Evolutionary conservation across 164 flowering plant genomes (phyloP).

Genomic region (Vitis vinifera): ASM3070453v1 NC_081816.1:7397001-7397500

Average conservation of each 20-base stretch:
- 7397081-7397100: background rate
- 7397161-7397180: conserved; percentile 46
- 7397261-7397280: conserved; percentile 57
- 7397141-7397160: conserved; percentile 60
- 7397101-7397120: background rate
- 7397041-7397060: background rate
- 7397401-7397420: conserved; percentile 36
- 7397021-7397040: too few relatives aligned
- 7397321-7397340: background rate
- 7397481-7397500: background rate
- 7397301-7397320: conserved; percentile 36
- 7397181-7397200: conserved; percentile 56
- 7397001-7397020: too few relatives aligned
- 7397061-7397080: background rate
- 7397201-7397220: conserved; percentile 47
- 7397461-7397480: conserved; percentile 11
- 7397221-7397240: conserved; percentile 44
- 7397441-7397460: conserved; percentile 20
- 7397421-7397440: conserved; percentile 31
- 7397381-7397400: conserved; percentile 30
- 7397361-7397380: conserved; percentile 1
- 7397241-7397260: conserved; percentile 52
- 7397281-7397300: conserved; percentile 54
- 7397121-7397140: background rate
- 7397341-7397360: background rate